phyloP scores from a whole-genome alignment of 2,329 filamentous ascomycete species.

The Meredithiella fracta region DNA sequence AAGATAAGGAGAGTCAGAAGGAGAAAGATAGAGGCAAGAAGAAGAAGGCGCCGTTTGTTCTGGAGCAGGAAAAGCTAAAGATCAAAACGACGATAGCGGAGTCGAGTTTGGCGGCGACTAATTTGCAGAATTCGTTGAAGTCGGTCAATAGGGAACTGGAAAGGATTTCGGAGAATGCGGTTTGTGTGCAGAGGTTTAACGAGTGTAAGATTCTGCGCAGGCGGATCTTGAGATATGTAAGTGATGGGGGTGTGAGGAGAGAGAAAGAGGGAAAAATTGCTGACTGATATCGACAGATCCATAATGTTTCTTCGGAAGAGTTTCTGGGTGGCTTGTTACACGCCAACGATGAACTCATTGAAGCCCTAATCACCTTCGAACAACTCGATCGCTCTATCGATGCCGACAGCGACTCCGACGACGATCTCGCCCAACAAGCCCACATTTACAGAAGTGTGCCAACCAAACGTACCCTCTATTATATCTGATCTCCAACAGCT shows the following conservation, averaged over 20 bases:
- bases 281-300: conserved; percentile 41
- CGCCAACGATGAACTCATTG: conserved; percentile 91
- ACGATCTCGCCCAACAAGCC: conserved; percentile 50
- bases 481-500: conserved; percentile 17
- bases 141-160: conserved; percentile 80
- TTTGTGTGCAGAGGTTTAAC: conserved; percentile 64
- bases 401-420: conserved; percentile 54
- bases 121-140: conserved; percentile 72
- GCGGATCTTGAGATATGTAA: conserved; percentile 67
- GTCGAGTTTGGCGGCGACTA: conserved; percentile 77
- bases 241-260: conserved; percentile 18
- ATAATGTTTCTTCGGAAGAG: conserved; percentile 77
- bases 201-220: conserved; percentile 70
- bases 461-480: conserved; percentile 2
- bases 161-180: conserved; percentile 69
- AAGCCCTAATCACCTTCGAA: conserved; percentile 84
- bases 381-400: conserved; percentile 78
- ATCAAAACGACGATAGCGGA: conserved; percentile 84
- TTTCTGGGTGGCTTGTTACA: conserved; percentile 83
- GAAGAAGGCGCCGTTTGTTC: conserved; percentile 53
- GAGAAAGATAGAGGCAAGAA: conserved; percentile 32
- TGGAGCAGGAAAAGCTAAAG: conserved; percentile 72
- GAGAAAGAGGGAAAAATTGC: neutral
- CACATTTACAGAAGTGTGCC: conserved; percentile 44
- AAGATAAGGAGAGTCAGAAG: conserved; percentile 31